Evolutionary conservation across 2,329 filamentous ascomycete genomes (phyloP), one percentile per base, ranked within the genome.

Genomic region (Penicillium sp.): DNA sequence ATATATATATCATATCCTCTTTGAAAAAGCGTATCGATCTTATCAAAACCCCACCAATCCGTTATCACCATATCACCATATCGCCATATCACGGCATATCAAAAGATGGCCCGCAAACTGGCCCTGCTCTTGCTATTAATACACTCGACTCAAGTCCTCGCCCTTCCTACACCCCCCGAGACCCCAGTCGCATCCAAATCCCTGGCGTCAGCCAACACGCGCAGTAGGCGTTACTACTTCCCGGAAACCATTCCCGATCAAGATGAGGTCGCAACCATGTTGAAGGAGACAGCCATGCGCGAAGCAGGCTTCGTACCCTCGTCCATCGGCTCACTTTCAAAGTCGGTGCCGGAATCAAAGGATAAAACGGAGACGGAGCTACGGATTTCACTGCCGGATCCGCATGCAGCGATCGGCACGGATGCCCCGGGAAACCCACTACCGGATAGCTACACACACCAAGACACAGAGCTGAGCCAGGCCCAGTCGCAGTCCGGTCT

Each of bases 191-290:
- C 26, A 32, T 45, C 19, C 17, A 28, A n/a, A 4, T 40, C 42
- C 10, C 17, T 13, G 19, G 4, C 26, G 10, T 38, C 35, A 13
- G 9, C 29, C 21, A 22, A 19, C 22, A 12, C 35, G 10, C 33
- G 32, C 10, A 32, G 39, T 24, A 54, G 53, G 49, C 43, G 35
- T 40, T 57, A 52, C 43, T 59, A 56, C 35, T 59, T 57, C 29
- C 57, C 53, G 3, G 57, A 60, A 21, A 56, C 52, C 3, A 22
- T 59, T 0, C 53, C 52, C 0, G 55, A 59, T 13, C 39, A 51
- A 12, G 42, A 51, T 12, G 55, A 58, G 35, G 33, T 57, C 34
- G 48, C 43, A 32, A 40, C 39, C 5, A 33, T 41, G 6, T n/a
- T 52, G 9, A 46, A 26, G 15, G 48, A 51, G 6, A 45, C 39